phyloP scores from a whole-genome alignment of 208 protist genomes.

The Blastocrithidia nonstop region DNA sequence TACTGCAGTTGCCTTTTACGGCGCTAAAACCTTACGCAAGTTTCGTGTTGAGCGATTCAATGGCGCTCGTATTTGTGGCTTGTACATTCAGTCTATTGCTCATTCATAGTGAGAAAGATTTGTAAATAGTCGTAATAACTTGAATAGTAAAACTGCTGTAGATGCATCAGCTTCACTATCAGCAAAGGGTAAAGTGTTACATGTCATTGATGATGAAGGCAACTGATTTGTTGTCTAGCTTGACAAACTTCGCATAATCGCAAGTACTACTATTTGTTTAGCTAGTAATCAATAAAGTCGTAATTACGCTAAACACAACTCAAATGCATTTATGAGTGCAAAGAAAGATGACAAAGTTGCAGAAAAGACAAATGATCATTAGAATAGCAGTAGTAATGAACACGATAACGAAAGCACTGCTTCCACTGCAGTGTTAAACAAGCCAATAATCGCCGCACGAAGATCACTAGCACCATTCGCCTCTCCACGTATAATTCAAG shows the following conservation, averaged over 20 bases:
- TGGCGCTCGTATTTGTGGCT: conserved; percentile 40
- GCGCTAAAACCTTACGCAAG: conserved; percentile 63
- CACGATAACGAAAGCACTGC: too few species aligned
- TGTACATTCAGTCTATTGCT: conserved; percentile 15
- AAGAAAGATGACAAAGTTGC: too few species aligned
- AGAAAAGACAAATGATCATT: too few species aligned
- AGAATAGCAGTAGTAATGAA: too few species aligned
- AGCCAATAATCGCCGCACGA: too few species aligned
- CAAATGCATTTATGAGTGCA: too few species aligned
- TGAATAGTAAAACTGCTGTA: too few species aligned
- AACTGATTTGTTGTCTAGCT: conserved; percentile 52
- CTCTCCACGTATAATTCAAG: neutral
- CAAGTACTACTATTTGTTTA: conserved; percentile 15
- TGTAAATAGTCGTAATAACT: too few species aligned
- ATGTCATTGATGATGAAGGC: conserved; percentile 59
- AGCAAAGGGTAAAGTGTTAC: conserved; percentile 16
- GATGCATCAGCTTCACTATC: neutral
- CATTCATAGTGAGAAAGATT: conserved; percentile 3
- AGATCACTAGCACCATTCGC: too few species aligned
- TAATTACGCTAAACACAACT: too few species aligned
- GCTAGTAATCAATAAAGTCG: too few species aligned
- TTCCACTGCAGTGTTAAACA: too few species aligned
- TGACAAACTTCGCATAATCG: conserved; percentile 14
- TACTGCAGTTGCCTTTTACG: conserved; percentile 58
- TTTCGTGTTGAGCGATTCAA: conserved; percentile 70